Conservation (phyloP, 306 rosid genomes). For the Lathyrus aphaca region DNA sequence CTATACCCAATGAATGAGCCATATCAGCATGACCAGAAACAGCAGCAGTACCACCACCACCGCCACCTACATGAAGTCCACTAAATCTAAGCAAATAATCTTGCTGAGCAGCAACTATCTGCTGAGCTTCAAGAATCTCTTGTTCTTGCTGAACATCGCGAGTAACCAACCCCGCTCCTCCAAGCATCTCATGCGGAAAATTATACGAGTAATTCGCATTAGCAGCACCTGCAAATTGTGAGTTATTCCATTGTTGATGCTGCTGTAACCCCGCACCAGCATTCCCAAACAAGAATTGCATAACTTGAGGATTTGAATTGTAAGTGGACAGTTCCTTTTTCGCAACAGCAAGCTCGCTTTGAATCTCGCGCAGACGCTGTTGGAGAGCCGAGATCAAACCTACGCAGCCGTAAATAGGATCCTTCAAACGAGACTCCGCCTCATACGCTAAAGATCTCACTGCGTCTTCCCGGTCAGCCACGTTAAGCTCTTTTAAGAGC, state of each 20-base stretch:
- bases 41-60: slow-evolving; percentile 2
- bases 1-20: slow-evolving; percentile 55
- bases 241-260: not conserved
- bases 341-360: slow-evolving; percentile 49
- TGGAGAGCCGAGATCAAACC: slow-evolving; percentile 67
- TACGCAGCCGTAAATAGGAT: slow-evolving; percentile 82
- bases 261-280: slow-evolving; percentile 5
- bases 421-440: slow-evolving; percentile 68
- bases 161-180: slow-evolving; percentile 32
- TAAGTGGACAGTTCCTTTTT: slow-evolving; percentile 57
- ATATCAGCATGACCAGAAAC: slow-evolving; percentile 22
- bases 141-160: slow-evolving; percentile 43
- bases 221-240: not conserved
- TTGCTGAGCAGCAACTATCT: slow-evolving; percentile 44
- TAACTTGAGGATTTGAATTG: slow-evolving; percentile 47
- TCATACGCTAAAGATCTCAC: slow-evolving; percentile 77
- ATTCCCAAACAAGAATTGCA: slow-evolving; percentile 43
- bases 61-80: slow-evolving; percentile 33
- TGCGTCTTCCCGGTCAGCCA: slow-evolving; percentile 62
- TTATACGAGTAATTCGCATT: not conserved
- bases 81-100: slow-evolving; percentile 44
- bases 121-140: slow-evolving; percentile 62
- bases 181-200: not conserved
- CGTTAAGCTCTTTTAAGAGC: slow-evolving; percentile 60
- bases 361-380: slow-evolving; percentile 48